Conservation (phyloP, 192 early-diverging fungal genomes). For the Backusella circina region DNA sequence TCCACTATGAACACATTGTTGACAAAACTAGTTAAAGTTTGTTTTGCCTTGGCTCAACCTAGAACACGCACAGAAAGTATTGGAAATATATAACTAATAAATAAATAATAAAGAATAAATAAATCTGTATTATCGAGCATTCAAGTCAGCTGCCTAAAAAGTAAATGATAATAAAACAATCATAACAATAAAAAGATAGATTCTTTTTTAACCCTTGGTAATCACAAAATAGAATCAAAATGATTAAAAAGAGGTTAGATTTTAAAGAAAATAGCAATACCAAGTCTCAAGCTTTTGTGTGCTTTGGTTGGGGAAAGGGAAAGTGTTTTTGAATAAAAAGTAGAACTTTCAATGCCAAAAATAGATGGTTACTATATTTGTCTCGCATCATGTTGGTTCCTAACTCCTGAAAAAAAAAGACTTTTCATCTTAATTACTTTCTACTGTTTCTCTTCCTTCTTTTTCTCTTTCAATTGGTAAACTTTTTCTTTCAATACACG, state of each 20-base stretch:
- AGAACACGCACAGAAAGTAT: neutral
- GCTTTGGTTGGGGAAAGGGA: neutral
- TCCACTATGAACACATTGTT: neutral
- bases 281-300: neutral
- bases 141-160: neutral
- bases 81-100: neutral
- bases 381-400: neutral
- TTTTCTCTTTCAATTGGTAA: neutral
- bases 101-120: neutral
- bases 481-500: neutral
- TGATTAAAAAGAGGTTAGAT: neutral
- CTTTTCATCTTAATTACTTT: neutral
- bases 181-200: neutral
- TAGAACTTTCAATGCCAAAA: neutral
- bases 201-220: neutral
- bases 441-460: neutral
- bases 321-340: neutral
- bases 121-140: neutral
- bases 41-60: neutral
- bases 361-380: neutral
- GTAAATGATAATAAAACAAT: neutral
- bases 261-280: neutral
- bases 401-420: neutral
- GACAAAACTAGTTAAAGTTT: neutral
- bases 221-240: neutral